Percentiles rank a stretch among this genome's conserved stretches.
phyloP scores from a whole-genome alignment of 371 early-diverging fungal genomes.

The Mucor lusitanicus region DNA sequence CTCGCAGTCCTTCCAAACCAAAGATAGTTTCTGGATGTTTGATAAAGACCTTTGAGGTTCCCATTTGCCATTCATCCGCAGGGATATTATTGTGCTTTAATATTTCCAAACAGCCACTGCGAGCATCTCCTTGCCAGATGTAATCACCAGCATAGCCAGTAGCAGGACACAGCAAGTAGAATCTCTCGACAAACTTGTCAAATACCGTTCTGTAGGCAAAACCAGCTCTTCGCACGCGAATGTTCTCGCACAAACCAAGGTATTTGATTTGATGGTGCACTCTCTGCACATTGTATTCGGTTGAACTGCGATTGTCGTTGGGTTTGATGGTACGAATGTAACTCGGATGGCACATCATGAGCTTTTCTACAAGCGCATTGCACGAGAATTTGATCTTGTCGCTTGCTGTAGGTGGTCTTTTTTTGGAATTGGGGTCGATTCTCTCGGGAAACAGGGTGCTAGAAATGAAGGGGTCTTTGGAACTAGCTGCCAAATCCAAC shows the following conservation, averaged over 20 bases:
- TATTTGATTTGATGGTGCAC: constrained; percentile 97
- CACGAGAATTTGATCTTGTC: constrained; percentile 81
- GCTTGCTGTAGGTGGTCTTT: constrained; percentile 85
- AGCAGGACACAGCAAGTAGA: constrained; percentile 75
- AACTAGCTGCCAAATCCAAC: constrained; percentile 75
- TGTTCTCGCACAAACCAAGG: constrained; percentile 94
- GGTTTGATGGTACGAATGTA: constrained; percentile 99
- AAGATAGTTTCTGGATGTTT: constrained; percentile 95
- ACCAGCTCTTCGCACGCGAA: constrained; percentile 96
- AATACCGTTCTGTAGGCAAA: constrained; percentile 82
- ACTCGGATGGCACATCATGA: constrained; percentile 96
- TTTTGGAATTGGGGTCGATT: constrained; percentile 83
- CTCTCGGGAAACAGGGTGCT: constrained; percentile 83
- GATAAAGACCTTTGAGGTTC: constrained; percentile 92
- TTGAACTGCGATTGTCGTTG: constrained; percentile 88
- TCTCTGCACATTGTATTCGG: constrained; percentile 88
- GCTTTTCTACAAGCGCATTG: constrained; percentile 80
- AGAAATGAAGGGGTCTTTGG: constrained; percentile 66
- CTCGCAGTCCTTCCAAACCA: constrained; percentile 89
- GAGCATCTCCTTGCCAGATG: constrained; percentile 86
- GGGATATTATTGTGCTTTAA: constrained; percentile 86
- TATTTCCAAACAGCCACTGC: constrained; percentile 70
- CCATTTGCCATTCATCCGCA: constrained; percentile 94
- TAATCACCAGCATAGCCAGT: constrained; percentile 88
- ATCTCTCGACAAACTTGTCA: constrained; percentile 57